Evolutionary conservation across 2,329 filamentous ascomycete genomes (phyloP).

Genomic region (Lecanicillium sp.): DNA sequence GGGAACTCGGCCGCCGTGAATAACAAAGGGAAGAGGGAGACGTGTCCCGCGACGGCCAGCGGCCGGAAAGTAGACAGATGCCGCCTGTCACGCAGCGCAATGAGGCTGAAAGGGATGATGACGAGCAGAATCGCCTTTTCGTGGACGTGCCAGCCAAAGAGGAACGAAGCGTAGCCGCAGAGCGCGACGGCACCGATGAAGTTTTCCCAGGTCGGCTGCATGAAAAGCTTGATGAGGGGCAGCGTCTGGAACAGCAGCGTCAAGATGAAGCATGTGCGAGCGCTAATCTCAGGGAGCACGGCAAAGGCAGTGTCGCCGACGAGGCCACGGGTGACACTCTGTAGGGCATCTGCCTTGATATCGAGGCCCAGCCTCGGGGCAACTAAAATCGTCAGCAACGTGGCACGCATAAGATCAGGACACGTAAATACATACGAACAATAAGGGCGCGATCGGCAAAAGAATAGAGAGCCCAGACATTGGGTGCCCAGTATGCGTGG

Average conservation of each 20-base stretch:
- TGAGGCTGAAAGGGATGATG: slow-evolving; percentile 89
- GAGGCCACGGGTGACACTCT: slow-evolving; percentile 85
- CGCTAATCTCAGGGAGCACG: slow-evolving; percentile 79
- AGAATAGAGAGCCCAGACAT: slow-evolving; percentile 95
- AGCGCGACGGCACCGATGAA: slow-evolving; percentile 88
- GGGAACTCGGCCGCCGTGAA: slow-evolving; percentile 92
- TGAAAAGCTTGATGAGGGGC: slow-evolving; percentile 76
- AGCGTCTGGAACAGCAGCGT: slow-evolving; percentile 78
- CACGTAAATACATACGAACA: slow-evolving; percentile 56
- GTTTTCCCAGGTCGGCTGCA: slow-evolving; percentile 74
- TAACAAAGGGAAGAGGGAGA: slow-evolving; percentile 88
- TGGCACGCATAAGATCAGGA: too few relatives aligned
- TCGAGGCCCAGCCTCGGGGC: slow-evolving; percentile 73
- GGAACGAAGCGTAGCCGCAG: slow-evolving; percentile 91
- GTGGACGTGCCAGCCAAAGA: slow-evolving; percentile 98
- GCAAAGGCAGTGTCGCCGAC: slow-evolving; percentile 94
- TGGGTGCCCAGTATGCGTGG: slow-evolving; percentile 98
- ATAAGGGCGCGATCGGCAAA: slow-evolving; percentile 83
- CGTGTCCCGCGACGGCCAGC: slow-evolving; percentile 85
- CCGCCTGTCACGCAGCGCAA: slow-evolving; percentile 82
- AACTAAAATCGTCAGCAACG: too few relatives aligned
- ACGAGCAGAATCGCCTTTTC: slow-evolving; percentile 94
- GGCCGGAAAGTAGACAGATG: slow-evolving; percentile 90
- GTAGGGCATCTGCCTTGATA: slow-evolving; percentile 67
- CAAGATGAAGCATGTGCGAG: slow-evolving; percentile 71